These are phyloP conservation scores for Saccharomyces uvarum DNA, from an alignment of 1,139 yeast species.

Conservation along the genomic window DNA sequence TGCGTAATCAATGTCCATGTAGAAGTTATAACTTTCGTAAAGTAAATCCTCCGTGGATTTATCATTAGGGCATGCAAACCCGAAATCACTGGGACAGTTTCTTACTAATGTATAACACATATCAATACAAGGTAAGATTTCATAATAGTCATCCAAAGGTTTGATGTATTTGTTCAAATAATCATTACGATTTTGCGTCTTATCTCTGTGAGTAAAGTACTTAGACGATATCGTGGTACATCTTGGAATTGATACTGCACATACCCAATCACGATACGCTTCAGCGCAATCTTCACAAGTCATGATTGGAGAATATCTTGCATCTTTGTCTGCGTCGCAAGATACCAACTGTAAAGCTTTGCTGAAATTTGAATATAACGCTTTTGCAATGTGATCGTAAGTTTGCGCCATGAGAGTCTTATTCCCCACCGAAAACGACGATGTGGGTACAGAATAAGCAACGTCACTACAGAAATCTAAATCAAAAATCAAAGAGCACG, in stretches of 20 bases:
- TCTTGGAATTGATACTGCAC: slow-evolving; percentile 85
- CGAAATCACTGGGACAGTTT: slow-evolving; percentile 74
- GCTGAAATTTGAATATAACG: slow-evolving; percentile 56
- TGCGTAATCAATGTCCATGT: slow-evolving; percentile 27
- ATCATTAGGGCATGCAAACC: slow-evolving; percentile 59
- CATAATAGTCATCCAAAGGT: slow-evolving; percentile 63
- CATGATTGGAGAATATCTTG: slow-evolving; percentile 63
- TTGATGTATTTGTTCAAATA: slow-evolving; percentile 48
- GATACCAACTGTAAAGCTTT: slow-evolving; percentile 69
- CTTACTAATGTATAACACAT: slow-evolving; percentile 72
- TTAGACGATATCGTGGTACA: slow-evolving; percentile 50
- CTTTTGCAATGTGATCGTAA: slow-evolving; percentile 59
- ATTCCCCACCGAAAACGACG: slow-evolving; percentile 24
- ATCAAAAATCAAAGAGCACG: slow-evolving; percentile 70
- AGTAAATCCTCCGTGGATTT: slow-evolving; percentile 34
- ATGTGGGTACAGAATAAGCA: slow-evolving; percentile 81
- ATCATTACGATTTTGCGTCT: slow-evolving; percentile 52
- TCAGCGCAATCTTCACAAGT: slow-evolving; percentile 65
- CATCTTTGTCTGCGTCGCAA: slow-evolving; percentile 67
- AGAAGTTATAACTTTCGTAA: slow-evolving; percentile 45
- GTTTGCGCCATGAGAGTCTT: slow-evolving; percentile 33
- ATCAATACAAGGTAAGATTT: slow-evolving; percentile 78
- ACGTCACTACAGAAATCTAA: slow-evolving; percentile 72
- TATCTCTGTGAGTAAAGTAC: slow-evolving; percentile 43
- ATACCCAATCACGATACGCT: slow-evolving; percentile 81